Conservation (phyloP, 257 asterid genomes). For the Gardenia jasminoides region DNA sequence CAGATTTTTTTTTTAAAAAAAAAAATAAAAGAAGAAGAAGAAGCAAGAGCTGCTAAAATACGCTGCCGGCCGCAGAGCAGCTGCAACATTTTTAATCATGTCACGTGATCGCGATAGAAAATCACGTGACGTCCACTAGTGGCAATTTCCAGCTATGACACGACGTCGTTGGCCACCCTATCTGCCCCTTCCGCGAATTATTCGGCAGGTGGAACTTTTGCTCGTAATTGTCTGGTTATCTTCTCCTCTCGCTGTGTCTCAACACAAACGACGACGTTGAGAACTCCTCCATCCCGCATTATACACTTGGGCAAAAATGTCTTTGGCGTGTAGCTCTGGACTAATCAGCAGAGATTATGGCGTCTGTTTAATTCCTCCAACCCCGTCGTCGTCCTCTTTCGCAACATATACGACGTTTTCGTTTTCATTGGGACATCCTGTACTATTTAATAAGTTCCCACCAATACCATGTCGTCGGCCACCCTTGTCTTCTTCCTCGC, state of each 20-base stretch:
- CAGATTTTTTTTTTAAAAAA: no score
- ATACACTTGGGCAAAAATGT: background rate
- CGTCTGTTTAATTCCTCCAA: conserved; percentile 2
- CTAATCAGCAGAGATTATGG: background rate
- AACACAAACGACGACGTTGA: conserved; percentile 10
- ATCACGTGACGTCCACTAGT: conserved; percentile 7
- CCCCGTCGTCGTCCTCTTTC: background rate
- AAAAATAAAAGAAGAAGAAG: background rate
- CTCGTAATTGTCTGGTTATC: no score
- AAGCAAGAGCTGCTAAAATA: background rate
- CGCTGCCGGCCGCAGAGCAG: background rate
- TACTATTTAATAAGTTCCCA: conserved; percentile 29
- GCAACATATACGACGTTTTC: conserved; percentile 1
- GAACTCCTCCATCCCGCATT: background rate
- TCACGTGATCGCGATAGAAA: conserved; percentile 16
- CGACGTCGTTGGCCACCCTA: conserved; percentile 26
- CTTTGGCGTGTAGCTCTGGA: background rate
- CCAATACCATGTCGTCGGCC: conserved; percentile 20
- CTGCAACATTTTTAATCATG: no score
- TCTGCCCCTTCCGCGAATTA: conserved; percentile 13
- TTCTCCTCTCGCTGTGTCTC: background rate
- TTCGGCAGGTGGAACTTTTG: background rate
- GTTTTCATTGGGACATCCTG: background rate
- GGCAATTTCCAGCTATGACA: background rate
- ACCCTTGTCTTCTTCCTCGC: conserved; percentile 19